Conservation (phyloP, 2,329 filamentous ascomycete species). For the Xylaria sp. region DNA sequence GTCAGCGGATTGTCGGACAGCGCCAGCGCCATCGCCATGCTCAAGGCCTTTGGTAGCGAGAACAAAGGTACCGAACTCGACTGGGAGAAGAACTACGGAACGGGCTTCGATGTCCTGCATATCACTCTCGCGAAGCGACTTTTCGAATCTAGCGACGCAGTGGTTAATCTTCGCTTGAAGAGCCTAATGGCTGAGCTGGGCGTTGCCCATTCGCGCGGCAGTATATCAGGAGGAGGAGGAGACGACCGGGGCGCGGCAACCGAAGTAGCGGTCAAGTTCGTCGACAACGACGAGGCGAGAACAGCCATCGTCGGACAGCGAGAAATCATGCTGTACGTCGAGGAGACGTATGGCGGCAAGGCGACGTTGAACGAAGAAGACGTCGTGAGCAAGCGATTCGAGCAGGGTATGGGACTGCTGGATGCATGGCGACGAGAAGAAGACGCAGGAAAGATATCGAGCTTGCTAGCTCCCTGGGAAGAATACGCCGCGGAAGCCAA, state of each 20-base stretch:
- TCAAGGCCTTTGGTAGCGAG: slow-evolving; percentile 85
- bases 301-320: slow-evolving; percentile 62
- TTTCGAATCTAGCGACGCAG: slow-evolving; percentile 59
- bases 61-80: slow-evolving; percentile 79
- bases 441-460: slow-evolving; percentile 43
- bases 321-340: slow-evolving; percentile 70
- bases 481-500: slow-evolving; percentile 50
- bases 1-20: slow-evolving; percentile 76
- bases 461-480: slow-evolving; percentile 57
- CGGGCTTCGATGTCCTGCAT: slow-evolving; percentile 86
- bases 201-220: slow-evolving; percentile 58
- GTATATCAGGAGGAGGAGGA: slow-evolving; percentile 29
- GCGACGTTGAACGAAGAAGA: slow-evolving; percentile 33
- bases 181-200: slow-evolving; percentile 63
- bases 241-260: slow-evolving; percentile 29
- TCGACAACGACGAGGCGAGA: slow-evolving; percentile 64
- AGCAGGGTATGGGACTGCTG: slow-evolving; percentile 54
- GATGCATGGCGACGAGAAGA: slow-evolving; percentile 50
- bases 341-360: slow-evolving; percentile 59
- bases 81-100: slow-evolving; percentile 81
- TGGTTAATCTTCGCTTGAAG: slow-evolving; percentile 62
- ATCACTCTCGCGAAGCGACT: slow-evolving; percentile 64
- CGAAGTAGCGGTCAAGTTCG: slow-evolving; percentile 58
- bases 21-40: slow-evolving; percentile 75
- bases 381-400: slow-evolving; percentile 54